Evolutionary conservation across 2,329 filamentous ascomycete genomes (phyloP).

Genomic region (Phaeosphaeriaceae sp.): DNA sequence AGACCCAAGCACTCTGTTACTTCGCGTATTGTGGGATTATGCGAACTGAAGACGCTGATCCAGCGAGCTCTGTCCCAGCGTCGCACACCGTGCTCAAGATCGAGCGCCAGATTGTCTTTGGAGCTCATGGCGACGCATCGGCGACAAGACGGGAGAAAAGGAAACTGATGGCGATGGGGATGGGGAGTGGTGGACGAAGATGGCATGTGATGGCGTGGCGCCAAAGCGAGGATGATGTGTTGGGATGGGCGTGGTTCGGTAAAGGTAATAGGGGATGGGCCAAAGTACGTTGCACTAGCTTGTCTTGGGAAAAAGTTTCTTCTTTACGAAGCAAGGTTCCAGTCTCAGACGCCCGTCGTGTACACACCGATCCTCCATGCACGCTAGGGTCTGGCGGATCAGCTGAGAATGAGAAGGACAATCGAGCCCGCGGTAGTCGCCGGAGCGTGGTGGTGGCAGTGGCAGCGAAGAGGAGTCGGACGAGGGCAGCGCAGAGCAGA

Average conservation of each 20-base stretch:
- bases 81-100: conserved; percentile 39
- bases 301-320: conserved; percentile 33
- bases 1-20: conserved; percentile 46
- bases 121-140: conserved; percentile 40
- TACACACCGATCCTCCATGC: conserved; percentile 17
- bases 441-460: background rate
- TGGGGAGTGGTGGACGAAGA: conserved; percentile 20
- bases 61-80: conserved; percentile 45
- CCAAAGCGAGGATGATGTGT: conserved; percentile 26
- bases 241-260: conserved; percentile 27
- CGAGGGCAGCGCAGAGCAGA: no score
- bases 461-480: background rate
- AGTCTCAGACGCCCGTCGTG: conserved; percentile 34
- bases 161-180: conserved; percentile 15
- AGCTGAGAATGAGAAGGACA: background rate
- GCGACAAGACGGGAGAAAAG: conserved; percentile 14
- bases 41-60: conserved; percentile 47
- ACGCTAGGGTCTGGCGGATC: conserved; percentile 1
- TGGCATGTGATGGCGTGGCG: conserved; percentile 26
- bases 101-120: conserved; percentile 38
- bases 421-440: conserved; percentile 1
- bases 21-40: conserved; percentile 48
- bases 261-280: conserved; percentile 33
- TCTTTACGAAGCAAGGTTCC: conserved; percentile 33
- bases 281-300: conserved; percentile 32